These are phyloP conservation scores for Pyrenochaeta sp. DNA, from an alignment of 2,329 filamentous ascomycete species.

Conservation along the genomic window DNA sequence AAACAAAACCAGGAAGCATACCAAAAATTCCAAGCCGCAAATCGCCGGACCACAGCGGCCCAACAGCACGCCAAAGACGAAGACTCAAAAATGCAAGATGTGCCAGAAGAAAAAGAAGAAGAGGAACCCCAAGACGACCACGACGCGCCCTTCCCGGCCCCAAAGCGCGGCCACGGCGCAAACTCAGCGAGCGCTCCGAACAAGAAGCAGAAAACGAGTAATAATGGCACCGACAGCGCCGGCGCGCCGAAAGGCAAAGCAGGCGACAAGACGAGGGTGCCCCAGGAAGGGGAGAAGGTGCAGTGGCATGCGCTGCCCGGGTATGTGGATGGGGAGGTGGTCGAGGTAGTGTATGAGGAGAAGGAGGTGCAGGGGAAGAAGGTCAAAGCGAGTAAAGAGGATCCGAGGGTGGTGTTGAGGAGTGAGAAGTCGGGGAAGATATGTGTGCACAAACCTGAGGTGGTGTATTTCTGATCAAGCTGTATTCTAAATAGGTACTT, in stretches of 20 bases:
- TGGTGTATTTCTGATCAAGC: conserved; percentile 52
- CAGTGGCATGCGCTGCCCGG: conserved; percentile 52
- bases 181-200: conserved; percentile 27
- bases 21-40: conserved; percentile 35
- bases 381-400: conserved; percentile 52
- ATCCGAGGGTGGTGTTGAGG: conserved; percentile 53
- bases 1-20: conserved; percentile 34
- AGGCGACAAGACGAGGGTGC: conserved; percentile 50
- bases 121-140: no score
- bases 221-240: conserved; percentile 18
- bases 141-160: conserved; percentile 3
- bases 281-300: conserved; percentile 51
- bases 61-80: neutral
- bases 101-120: no score
- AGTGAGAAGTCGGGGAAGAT: conserved; percentile 50
- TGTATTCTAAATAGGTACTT: no score
- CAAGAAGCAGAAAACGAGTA: conserved; percentile 49
- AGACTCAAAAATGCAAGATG: no score
- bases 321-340: conserved; percentile 51
- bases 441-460: conserved; percentile 54
- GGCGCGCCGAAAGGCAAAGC: conserved; percentile 26
- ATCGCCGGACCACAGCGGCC: conserved; percentile 13
- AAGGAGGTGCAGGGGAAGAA: conserved; percentile 53
- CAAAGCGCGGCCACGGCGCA: conserved; percentile 36
- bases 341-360: conserved; percentile 51